These are phyloP conservation scores for Teratosphaeria nubilosa DNA, from an alignment of 2,329 filamentous ascomycete genomes.

Conservation along the genomic window DNA sequence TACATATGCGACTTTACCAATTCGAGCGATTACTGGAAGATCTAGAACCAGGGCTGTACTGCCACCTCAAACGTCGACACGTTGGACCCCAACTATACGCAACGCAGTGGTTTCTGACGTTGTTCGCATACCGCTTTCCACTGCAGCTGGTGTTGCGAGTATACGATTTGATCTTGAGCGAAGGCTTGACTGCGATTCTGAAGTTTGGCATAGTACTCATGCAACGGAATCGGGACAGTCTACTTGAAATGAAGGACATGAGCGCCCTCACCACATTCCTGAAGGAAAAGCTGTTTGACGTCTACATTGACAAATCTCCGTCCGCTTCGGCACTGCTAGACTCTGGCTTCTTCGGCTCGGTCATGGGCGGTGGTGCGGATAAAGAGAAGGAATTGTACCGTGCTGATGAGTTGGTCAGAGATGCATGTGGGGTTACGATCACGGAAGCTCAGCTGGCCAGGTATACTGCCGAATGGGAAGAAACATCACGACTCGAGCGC, in stretches of 20 bases:
- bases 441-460: constrained; percentile 69
- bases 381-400: constrained; percentile 97
- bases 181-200: constrained; percentile 79
- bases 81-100: constrained; percentile 90
- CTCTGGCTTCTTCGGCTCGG: constrained; percentile 93
- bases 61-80: constrained; percentile 77
- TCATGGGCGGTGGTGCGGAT: constrained; percentile 66
- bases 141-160: constrained; percentile 92
- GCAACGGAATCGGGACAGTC: constrained; percentile 75
- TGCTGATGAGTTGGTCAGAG: constrained; percentile 83
- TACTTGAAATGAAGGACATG: constrained; percentile 88
- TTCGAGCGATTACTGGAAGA: constrained; percentile 93
- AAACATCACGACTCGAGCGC: constrained; percentile 71
- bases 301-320: constrained; percentile 89
- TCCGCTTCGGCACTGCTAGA: constrained; percentile 89
- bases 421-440: constrained; percentile 81
- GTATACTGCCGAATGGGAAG: constrained; percentile 85
- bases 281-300: constrained; percentile 90
- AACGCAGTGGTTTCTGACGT: constrained; percentile 95
- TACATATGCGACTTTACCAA: constrained; percentile 87
- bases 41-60: constrained; percentile 85
- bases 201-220: constrained; percentile 93
- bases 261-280: constrained; percentile 75
- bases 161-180: constrained; percentile 88
- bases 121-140: constrained; percentile 97